These are phyloP conservation scores for Meripilus lineatus DNA, from an alignment of 1,284 basidiomycete species.

Conservation along the genomic window DNA sequence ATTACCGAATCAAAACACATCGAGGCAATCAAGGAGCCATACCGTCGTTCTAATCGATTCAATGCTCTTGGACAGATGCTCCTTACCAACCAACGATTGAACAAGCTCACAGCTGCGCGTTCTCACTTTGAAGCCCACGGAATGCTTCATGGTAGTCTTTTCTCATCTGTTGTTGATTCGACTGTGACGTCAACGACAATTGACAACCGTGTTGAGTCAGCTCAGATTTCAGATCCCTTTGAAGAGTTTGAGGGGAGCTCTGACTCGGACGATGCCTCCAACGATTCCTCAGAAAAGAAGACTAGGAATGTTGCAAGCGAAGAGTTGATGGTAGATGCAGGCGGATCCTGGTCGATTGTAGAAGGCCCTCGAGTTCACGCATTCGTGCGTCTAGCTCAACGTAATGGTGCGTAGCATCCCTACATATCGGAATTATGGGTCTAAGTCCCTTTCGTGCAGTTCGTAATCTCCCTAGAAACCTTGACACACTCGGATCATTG, in stretches of 20 bases:
- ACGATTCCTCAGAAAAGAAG: too few species aligned
- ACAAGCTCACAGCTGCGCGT: slow-evolving; percentile 11
- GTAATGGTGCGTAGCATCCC: background rate
- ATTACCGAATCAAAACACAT: slow-evolving; percentile 13
- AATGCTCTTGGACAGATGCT: slow-evolving; percentile 11
- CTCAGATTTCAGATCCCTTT: background rate
- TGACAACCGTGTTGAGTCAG: background rate
- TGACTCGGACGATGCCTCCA: too few species aligned
- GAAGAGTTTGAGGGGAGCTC: too few species aligned
- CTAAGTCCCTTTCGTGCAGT: background rate
- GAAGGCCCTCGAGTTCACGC: background rate
- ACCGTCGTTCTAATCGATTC: slow-evolving; percentile 7
- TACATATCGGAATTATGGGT: too few species aligned
- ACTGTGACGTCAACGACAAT: too few species aligned
- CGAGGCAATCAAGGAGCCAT: slow-evolving; percentile 7
- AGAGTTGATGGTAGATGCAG: too few species aligned
- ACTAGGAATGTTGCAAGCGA: too few species aligned
- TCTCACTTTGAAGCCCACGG: slow-evolving; percentile 7
- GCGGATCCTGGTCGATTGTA: too few species aligned
- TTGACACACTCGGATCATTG: background rate
- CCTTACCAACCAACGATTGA: slow-evolving; percentile 7
- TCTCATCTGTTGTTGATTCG: background rate
- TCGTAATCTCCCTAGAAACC: background rate
- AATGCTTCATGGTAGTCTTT: slow-evolving; percentile 7
- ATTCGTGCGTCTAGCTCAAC: background rate